A percentile compares a stretch with the other conserved stretches of the same genome.
phyloP scores from a whole-genome alignment of 225 moss, liverwort and hornwort genomes.

The Thuidium tamariscinum region DNA sequence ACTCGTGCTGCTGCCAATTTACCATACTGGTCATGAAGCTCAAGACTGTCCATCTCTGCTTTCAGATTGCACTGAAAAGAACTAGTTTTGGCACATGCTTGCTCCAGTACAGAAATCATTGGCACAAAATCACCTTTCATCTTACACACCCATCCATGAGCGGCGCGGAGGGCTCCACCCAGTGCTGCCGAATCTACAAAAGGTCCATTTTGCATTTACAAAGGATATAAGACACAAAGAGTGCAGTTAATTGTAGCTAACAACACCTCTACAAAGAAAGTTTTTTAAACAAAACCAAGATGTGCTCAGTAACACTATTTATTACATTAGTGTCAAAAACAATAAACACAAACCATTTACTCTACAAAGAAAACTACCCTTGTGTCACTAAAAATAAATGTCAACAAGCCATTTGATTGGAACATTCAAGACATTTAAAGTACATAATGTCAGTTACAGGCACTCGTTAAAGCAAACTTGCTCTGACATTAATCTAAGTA shows the following conservation, averaged over 20 bases:
- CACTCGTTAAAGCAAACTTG: neutral
- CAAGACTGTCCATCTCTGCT: constrained; percentile 8
- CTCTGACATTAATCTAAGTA: neutral
- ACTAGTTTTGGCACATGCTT: constrained; percentile 8
- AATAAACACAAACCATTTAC: neutral
- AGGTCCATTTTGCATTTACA: neutral
- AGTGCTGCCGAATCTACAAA: constrained; percentile 81
- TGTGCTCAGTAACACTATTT: neutral
- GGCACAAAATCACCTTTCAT: constrained; percentile 26
- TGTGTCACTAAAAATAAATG: neutral
- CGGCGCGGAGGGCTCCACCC: constrained; percentile 87
- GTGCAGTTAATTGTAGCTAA: neutral
- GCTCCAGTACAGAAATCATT: constrained; percentile 30
- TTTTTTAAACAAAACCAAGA: neutral
- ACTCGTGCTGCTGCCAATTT: constrained; percentile 30
- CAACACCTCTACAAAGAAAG: neutral
- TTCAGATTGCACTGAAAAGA: constrained; percentile 38
- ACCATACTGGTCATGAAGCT: constrained; percentile 31
- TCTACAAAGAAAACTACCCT: neutral
- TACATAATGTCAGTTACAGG: neutral
- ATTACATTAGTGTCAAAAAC: neutral
- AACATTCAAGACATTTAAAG: neutral
- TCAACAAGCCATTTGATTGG: neutral
- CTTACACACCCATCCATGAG: constrained; percentile 66
- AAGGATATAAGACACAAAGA: neutral